phyloP scores from a whole-genome alignment of 2,329 filamentous ascomycete species.

The Pezicula carpinea region DNA sequence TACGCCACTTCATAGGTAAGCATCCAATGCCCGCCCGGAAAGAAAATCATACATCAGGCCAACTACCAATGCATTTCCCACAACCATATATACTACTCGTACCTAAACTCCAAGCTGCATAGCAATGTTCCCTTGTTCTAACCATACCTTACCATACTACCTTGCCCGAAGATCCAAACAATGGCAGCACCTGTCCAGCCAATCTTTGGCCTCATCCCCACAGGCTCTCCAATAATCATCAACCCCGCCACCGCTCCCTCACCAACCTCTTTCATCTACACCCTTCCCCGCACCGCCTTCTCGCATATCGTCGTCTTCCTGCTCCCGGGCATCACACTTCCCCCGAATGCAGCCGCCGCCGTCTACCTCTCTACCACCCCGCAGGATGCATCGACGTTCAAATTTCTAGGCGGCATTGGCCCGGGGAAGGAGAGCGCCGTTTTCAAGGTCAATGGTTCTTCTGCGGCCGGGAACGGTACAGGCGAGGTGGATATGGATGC shows the following conservation, averaged over 20 bases:
- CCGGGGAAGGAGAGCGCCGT: slow-evolving; percentile 89
- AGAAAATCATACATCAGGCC: too few relatives aligned
- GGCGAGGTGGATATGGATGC: slow-evolving; percentile 9
- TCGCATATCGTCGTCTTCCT: slow-evolving; percentile 87
- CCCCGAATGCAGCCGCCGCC: slow-evolving; percentile 72
- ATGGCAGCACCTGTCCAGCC: slow-evolving; percentile 14
- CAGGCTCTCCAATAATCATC: slow-evolving; percentile 53
- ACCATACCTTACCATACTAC: too few relatives aligned
- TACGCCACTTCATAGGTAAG: background rate
- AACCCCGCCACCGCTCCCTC: slow-evolving; percentile 48
- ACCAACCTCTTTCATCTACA: slow-evolving; percentile 52
- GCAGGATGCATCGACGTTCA: slow-evolving; percentile 48
- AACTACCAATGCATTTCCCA: background rate
- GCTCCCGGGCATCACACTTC: slow-evolving; percentile 71
- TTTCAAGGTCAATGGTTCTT: slow-evolving; percentile 58
- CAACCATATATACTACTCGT: background rate
- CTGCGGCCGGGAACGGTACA: slow-evolving; percentile 28
- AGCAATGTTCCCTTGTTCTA: too few relatives aligned
- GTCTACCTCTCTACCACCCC: slow-evolving; percentile 71
- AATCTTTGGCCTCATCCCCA: slow-evolving; percentile 41
- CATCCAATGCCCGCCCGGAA: too few relatives aligned
- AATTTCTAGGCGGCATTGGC: slow-evolving; percentile 83
- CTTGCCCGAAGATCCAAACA: slow-evolving; percentile 8
- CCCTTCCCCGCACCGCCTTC: slow-evolving; percentile 49
- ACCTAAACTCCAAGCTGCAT: slow-evolving; percentile 9